Base-by-base conservation (phyloP, 1,284 basidiomycete species). In the Taiwanofungus camphoratus region DNA sequence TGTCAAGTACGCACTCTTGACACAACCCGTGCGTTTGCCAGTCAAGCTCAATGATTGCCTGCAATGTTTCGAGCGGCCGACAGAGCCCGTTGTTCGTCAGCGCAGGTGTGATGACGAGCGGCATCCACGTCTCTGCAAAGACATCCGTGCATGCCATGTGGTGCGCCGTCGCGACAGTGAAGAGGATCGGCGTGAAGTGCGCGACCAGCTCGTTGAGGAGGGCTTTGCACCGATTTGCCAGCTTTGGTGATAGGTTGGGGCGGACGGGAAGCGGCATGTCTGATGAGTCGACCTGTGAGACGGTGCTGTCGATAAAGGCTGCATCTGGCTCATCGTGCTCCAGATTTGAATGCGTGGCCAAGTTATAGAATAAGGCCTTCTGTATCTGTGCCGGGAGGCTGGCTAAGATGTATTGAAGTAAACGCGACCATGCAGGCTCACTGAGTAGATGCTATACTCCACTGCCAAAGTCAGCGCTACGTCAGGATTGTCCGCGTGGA, bases 141-240 rank as follows among this genome's bases (percentile, higher is more conserved):
- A 77, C 62, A 55, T 84, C 77, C 7, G 82, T 86, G 59, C 85
- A 87, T 2, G 63, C 64, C 81, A 85, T 84, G 56, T 87, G 84
- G 2, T 69, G 63, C 12, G 79, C 79, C 5, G 75, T 71, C 13
- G 80, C 73, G 31, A 81, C 74, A 3, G 85, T 85, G 59, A 87
- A 87, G 2, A 87, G 64, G 33, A 79, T 67, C 1, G 85, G 81
- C 0, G 82, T 82, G 57, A 86, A 85, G 56, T 82, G 70, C 1
- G 68, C 69, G 45, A 87, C 75, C 46, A 86, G 49, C 19, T 54
- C 39, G 23, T 53, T 50, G 41, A 64, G 59, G 20, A 66, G 54
- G 18, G 48, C 48, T 36, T 62, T 56, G 47, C 59, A 64, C 19
- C 56, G 50, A 13, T 48, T 41, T 19, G 57, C 41, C 43, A 59